Percentiles rank a stretch among this genome's conserved stretches.
Conservation (phyloP, 208 protist species). For the Acanthamoeba divionensis region DNA sequence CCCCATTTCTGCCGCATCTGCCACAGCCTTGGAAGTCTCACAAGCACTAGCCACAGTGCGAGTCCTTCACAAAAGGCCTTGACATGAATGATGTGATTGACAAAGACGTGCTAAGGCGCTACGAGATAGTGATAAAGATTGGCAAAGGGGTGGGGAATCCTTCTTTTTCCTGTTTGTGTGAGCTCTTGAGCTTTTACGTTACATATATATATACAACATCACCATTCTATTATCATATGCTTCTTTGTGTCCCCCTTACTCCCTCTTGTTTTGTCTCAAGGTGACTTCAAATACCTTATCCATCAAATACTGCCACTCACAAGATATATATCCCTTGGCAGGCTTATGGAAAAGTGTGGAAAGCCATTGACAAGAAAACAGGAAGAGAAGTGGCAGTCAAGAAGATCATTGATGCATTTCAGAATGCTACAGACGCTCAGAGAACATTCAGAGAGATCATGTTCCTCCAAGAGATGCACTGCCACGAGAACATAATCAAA, state of each 20-base stretch:
- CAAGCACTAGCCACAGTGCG: no score
- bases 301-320: not conserved
- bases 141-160: conserved; percentile 87
- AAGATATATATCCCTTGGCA: not conserved
- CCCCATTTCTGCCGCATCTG: no score
- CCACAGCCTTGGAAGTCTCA: no score
- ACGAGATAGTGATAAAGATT: conserved; percentile 90
- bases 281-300: no score
- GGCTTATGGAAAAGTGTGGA: conserved; percentile 93
- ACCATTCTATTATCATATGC: no score
- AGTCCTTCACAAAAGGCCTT: no score
- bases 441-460: conserved; percentile 84
- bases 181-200: no score
- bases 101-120: conserved; percentile 88
- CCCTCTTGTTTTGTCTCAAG: not conserved
- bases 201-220: no score
- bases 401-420: conserved; percentile 91
- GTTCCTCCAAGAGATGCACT: conserved; percentile 80
- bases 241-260: not conserved
- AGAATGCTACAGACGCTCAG: conserved; percentile 82
- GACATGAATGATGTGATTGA: conserved; percentile 82
- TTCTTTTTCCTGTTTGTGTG: no score
- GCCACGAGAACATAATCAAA: conserved; percentile 96
- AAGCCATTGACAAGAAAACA: conserved; percentile 88
- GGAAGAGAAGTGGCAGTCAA: conserved; percentile 90